Base-by-base conservation (phyloP, 2,329 filamentous ascomycete species). In the Alternaria sp. region DNA sequence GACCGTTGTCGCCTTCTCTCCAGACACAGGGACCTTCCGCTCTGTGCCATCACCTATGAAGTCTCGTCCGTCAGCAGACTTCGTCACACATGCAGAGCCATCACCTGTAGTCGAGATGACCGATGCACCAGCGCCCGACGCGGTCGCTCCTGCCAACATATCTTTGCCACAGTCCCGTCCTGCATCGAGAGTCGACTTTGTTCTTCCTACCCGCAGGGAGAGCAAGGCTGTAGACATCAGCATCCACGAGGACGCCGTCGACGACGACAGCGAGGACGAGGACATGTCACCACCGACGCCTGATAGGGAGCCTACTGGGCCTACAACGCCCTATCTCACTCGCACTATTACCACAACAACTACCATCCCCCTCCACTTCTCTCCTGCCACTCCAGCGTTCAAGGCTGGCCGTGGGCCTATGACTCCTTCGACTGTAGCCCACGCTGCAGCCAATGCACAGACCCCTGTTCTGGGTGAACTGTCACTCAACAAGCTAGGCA, bases 321-420 rank as follows among this genome's bases (percentile, higher is more conserved):
- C 79, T 36, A 69, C 67, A 21, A 79, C 76, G 13, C 78, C 75
- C 10, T 74, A 73, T 49, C 67, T 78, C 15, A 75, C 80, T 50
- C 82, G 80, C 51, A 83, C 81, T 30, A 76, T 83, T 53, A 85
- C 83, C 2, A 83, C 81, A 23, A 84, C 83, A 11, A 84, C 83
- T 10, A 84, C 81, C 2, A 81, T 84, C 44, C 83, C 83, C 21
- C 79, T 84, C 63, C 79, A 81, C 57, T 84, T 84, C 67, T 83
- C 81, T 4, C 69, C 83, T 68, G 59, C 73, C 62, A 78, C 73
- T 57, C 73, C 81, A 71, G 71, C 73, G 9, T 67, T 71, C 32
- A 75, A 76, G 57, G 67, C 68, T 19, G 68, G 68, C 40, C 68
- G 67, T 56, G 66, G 64, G 36, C 71, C 70, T 45, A 70, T 77